Conservation (phyloP, 305 asterid species). For the Striga hermonthica region DNA sequence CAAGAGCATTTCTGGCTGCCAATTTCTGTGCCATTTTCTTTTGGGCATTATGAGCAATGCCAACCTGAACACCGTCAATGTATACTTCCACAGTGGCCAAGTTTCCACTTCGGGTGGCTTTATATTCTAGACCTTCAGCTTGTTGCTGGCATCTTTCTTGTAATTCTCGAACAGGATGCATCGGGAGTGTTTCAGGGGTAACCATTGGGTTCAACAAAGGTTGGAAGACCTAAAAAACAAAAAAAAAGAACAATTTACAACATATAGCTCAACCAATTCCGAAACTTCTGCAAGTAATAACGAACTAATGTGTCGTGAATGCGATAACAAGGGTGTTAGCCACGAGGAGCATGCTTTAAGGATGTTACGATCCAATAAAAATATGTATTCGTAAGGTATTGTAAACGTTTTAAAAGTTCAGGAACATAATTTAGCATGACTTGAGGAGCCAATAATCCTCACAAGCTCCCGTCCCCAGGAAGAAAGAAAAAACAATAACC, state of each 20-base stretch:
- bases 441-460: not conserved
- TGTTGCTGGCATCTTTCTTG: constrained; percentile 97
- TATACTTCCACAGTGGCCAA: constrained; percentile 92
- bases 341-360: too few species aligned
- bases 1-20: constrained; percentile 96
- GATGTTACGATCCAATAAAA: too few species aligned
- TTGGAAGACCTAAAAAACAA: constrained; percentile 65
- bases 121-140: constrained; percentile 94
- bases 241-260: constrained; percentile 20
- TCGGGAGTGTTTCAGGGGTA: constrained; percentile 96
- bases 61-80: constrained; percentile 88
- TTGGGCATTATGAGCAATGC: constrained; percentile 82
- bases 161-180: constrained; percentile 98
- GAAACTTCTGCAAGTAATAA: not conserved
- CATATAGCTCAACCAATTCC: constrained; percentile 22
- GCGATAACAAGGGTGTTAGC: too few species aligned
- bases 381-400: too few species aligned
- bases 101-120: constrained; percentile 78
- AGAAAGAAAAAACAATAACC: constrained; percentile 23
- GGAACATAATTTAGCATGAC: too few species aligned
- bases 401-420: too few species aligned
- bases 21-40: constrained; percentile 98
- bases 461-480: not conserved
- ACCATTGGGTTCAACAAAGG: constrained; percentile 96
- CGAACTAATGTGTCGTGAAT: too few species aligned